These are phyloP conservation scores for Pseudonectria foliicola DNA, from an alignment of 2,329 filamentous ascomycete species.

Conservation along the genomic window DNA sequence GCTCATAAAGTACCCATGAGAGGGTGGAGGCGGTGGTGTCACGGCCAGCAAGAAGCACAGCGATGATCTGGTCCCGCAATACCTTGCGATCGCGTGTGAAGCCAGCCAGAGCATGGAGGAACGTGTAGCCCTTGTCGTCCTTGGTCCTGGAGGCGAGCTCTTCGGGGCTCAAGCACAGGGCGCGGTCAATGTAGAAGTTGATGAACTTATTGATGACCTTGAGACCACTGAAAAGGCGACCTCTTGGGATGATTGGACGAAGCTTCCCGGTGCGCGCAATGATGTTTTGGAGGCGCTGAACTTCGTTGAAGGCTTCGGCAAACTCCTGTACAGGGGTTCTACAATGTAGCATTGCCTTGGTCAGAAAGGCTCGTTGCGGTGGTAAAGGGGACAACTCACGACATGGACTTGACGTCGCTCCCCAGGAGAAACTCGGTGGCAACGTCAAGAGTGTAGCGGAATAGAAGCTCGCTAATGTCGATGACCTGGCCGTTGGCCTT, in stretches of 20 bases:
- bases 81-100: constrained; percentile 68
- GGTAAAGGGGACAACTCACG: constrained; percentile 26
- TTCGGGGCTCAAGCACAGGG: constrained; percentile 59
- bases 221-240: constrained; percentile 56
- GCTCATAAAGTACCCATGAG: constrained; percentile 76
- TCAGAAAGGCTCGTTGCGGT: constrained; percentile 1
- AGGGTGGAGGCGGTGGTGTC: constrained; percentile 83
- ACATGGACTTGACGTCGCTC: constrained; percentile 59
- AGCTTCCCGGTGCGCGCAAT: constrained; percentile 60
- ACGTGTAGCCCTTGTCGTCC: constrained; percentile 67
- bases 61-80: constrained; percentile 77
- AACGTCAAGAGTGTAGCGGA: constrained; percentile 77
- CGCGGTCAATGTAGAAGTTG: constrained; percentile 67
- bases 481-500: constrained; percentile 54
- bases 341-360: neutral
- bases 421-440: constrained; percentile 84
- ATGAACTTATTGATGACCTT: constrained; percentile 69
- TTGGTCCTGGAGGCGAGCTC: constrained; percentile 69
- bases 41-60: constrained; percentile 74
- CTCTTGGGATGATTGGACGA: constrained; percentile 54
- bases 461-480: constrained; percentile 71
- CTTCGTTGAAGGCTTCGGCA: constrained; percentile 73
- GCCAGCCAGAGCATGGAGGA: constrained; percentile 75
- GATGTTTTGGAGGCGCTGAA: constrained; percentile 66
- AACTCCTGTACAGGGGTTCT: constrained; percentile 59